These are phyloP conservation scores for Botrytis deweyae DNA, from an alignment of 2,329 filamentous ascomycete genomes.

Conservation along the genomic window DNA sequence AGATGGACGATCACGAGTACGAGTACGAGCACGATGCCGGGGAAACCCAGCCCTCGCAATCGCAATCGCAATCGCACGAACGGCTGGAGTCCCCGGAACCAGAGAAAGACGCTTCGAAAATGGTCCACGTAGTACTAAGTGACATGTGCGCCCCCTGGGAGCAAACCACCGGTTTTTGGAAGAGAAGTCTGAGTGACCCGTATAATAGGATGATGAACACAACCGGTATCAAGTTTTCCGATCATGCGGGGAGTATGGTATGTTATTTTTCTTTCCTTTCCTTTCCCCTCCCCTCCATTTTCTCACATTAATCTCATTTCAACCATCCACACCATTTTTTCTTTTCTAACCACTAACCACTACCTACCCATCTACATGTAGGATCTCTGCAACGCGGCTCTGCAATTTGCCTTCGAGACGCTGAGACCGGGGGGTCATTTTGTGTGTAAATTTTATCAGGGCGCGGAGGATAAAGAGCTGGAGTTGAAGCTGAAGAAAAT, in stretches of 20 bases:
- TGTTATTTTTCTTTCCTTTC: slow-evolving; percentile 37
- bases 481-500: slow-evolving; percentile 72
- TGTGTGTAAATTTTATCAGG: slow-evolving; percentile 97
- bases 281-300: too few species aligned
- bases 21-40: background rate
- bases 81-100: slow-evolving; percentile 31
- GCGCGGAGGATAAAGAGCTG: slow-evolving; percentile 76
- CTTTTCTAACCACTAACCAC: background rate
- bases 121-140: slow-evolving; percentile 90
- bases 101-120: slow-evolving; percentile 48
- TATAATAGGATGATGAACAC: slow-evolving; percentile 99
- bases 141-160: slow-evolving; percentile 99
- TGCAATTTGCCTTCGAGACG: slow-evolving; percentile 82
- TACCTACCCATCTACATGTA: slow-evolving; percentile 42
- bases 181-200: slow-evolving; percentile 90
- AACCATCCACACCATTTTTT: too few species aligned
- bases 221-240: slow-evolving; percentile 79
- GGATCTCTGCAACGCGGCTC: slow-evolving; percentile 86
- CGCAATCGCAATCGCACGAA: background rate
- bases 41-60: background rate
- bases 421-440: slow-evolving; percentile 83
- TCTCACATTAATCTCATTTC: too few species aligned
- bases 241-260: slow-evolving; percentile 95
- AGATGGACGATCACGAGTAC: slow-evolving; percentile 34
- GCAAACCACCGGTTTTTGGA: slow-evolving; percentile 73